These are phyloP conservation scores for Epichloe amarillans DNA, from an alignment of 2,329 filamentous ascomycete species.

Conservation along the genomic window DNA sequence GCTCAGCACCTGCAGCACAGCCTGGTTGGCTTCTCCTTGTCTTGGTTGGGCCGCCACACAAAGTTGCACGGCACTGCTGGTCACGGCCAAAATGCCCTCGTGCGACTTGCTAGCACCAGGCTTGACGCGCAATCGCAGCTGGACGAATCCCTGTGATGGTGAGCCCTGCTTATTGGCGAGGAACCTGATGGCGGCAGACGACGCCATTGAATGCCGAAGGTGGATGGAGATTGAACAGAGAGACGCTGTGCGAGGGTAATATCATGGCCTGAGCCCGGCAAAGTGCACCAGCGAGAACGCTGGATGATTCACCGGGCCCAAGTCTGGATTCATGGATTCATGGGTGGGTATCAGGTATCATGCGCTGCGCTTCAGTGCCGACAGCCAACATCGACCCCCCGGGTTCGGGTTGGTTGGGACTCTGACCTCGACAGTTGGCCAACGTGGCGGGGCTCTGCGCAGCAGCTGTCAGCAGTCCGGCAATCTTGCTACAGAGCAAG, in stretches of 20 bases:
- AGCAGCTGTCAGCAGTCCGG: background rate
- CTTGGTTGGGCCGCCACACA: slow-evolving; percentile 52
- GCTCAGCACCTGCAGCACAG: slow-evolving; percentile 49
- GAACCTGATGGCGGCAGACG: slow-evolving; percentile 28
- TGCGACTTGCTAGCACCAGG: slow-evolving; percentile 48
- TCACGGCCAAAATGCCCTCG: slow-evolving; percentile 45
- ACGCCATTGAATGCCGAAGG: slow-evolving; percentile 12
- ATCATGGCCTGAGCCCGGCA: too few relatives aligned
- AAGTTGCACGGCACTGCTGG: slow-evolving; percentile 44
- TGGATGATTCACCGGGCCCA: too few relatives aligned
- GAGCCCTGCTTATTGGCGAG: slow-evolving; percentile 35
- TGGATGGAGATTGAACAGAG: background rate
- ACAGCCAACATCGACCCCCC: too few relatives aligned
- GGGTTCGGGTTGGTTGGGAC: too few relatives aligned
- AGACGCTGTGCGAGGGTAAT: too few relatives aligned
- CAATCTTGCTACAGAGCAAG: too few relatives aligned
- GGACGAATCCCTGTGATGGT: slow-evolving; percentile 29
- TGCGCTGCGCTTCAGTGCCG: background rate
- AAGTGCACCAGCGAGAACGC: too few relatives aligned
- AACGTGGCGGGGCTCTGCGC: background rate
- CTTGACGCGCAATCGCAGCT: slow-evolving; percentile 54
- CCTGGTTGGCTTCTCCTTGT: slow-evolving; percentile 57
- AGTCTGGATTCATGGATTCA: too few relatives aligned
- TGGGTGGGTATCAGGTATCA: too few relatives aligned
- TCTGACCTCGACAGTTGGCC: background rate